Evolutionary conservation across 192 early-diverging fungal species (phyloP).

Genomic region (Coemansia pectinata): DNA sequence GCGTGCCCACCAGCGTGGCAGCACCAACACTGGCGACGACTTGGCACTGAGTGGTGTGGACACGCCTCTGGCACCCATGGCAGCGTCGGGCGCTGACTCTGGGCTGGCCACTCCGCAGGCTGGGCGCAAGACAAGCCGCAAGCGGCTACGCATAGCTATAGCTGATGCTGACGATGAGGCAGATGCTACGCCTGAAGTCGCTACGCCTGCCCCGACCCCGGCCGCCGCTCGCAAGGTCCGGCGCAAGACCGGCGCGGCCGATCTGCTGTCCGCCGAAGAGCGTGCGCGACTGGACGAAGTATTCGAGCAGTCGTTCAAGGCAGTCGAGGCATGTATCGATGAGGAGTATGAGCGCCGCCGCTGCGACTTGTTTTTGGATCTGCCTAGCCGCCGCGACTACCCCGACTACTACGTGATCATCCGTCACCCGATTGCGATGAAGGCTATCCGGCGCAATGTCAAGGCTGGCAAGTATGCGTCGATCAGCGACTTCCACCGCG

Average conservation of each 20-base stretch:
- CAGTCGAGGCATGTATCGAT: conserved; percentile 35
- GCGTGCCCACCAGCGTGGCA: conserved; percentile 16
- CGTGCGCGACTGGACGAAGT: conserved; percentile 27
- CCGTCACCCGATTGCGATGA: conserved; percentile 84
- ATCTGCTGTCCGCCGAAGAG: conserved; percentile 36
- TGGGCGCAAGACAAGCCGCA: conserved; percentile 18
- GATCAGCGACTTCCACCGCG: conserved; percentile 67
- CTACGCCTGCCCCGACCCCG: conserved; percentile 15
- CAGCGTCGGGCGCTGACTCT: conserved; percentile 6
- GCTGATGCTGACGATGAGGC: conserved; percentile 21
- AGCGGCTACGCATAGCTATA: conserved; percentile 18
- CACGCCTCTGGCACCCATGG: conserved; percentile 12
- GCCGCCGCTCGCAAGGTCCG: conserved; percentile 26
- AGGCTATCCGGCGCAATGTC: conserved; percentile 79
- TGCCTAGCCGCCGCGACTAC: conserved; percentile 74
- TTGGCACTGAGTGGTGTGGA: conserved; percentile 9
- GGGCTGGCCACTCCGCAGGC: conserved; percentile 22
- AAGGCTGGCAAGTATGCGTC: conserved; percentile 68
- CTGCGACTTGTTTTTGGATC: conserved; percentile 75
- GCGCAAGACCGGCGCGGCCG: conserved; percentile 37
- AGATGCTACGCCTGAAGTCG: not conserved
- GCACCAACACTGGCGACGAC: not conserved
- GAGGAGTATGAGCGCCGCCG: conserved; percentile 53
- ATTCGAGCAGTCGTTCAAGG: conserved; percentile 37
- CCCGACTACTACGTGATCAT: conserved; percentile 92